Evolutionary conservation across 2,329 filamentous ascomycete genomes (phyloP).

Genomic region (Blastomyces gilchristii): DNA sequence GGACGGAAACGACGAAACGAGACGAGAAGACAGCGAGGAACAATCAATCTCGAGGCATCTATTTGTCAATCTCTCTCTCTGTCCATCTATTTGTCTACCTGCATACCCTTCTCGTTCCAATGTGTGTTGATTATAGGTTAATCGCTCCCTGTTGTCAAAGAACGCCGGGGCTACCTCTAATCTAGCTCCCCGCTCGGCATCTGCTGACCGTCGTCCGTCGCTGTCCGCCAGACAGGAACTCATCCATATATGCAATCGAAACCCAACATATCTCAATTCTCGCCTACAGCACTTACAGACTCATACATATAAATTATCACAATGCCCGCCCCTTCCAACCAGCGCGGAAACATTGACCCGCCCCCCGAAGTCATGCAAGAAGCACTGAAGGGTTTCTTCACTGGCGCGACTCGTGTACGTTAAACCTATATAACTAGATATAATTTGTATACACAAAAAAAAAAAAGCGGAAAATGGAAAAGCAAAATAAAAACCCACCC

Average conservation of each 20-base stretch:
- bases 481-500: neutral
- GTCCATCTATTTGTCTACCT: neutral
- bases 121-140: neutral
- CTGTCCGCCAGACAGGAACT: neutral
- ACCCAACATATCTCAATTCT: neutral
- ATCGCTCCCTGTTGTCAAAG: neutral
- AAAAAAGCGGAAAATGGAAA: neutral
- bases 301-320: slow-evolving; percentile 9
- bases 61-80: neutral
- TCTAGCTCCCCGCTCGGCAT: neutral
- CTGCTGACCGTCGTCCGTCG: neutral
- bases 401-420: slow-evolving; percentile 35
- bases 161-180: neutral
- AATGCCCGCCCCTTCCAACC: slow-evolving; percentile 35
- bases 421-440: neutral
- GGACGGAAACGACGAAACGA: neutral
- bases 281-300: neutral
- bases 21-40: neutral
- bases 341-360: slow-evolving; percentile 32
- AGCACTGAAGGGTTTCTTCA: slow-evolving; percentile 34
- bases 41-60: neutral
- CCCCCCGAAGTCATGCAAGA: slow-evolving; percentile 34
- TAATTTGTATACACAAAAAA: neutral
- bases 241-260: neutral
- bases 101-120: neutral